A percentile compares a stretch with the other conserved stretches of the same genome.
phyloP scores from a whole-genome alignment of 2,329 filamentous ascomycete species.

The Parascedosporium putredinis region DNA sequence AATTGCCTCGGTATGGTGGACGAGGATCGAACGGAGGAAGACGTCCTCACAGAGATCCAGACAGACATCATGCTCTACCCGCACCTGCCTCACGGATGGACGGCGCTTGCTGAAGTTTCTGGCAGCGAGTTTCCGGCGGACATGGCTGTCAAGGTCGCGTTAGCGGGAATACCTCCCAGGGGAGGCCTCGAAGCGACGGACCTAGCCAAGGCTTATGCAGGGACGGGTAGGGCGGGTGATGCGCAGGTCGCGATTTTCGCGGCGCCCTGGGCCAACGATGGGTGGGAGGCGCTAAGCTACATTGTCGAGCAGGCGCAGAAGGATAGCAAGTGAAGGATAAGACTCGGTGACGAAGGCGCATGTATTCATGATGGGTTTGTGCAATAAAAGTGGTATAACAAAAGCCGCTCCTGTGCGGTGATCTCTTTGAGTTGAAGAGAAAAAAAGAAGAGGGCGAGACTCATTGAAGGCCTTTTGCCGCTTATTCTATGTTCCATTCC shows the following conservation, averaged over 20 bases:
- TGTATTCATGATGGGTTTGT: no score
- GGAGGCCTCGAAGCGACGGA: slow-evolving; percentile 59
- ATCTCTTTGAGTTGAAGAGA: no score
- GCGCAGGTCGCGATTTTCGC: slow-evolving; percentile 68
- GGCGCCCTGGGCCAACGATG: slow-evolving; percentile 64
- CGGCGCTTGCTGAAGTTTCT: slow-evolving; percentile 53
- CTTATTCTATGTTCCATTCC: no score
- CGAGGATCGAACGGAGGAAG: slow-evolving; percentile 35
- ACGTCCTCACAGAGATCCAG: slow-evolving; percentile 55
- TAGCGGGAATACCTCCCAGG: slow-evolving; percentile 60
- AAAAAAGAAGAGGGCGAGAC: no score
- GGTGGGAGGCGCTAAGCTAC: slow-evolving; percentile 50
- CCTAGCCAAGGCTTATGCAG: slow-evolving; percentile 62
- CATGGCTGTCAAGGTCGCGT: slow-evolving; percentile 63
- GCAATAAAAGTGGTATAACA: no score
- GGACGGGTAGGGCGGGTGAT: slow-evolving; percentile 60
- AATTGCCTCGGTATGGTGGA: slow-evolving; percentile 59
- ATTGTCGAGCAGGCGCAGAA: slow-evolving; percentile 18
- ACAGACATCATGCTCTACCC: slow-evolving; percentile 74
- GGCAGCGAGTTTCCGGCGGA: slow-evolving; percentile 49
- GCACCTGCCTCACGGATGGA: slow-evolving; percentile 71
- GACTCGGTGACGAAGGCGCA: no score
- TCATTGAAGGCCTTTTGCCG: no score
- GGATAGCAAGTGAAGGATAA: no score
- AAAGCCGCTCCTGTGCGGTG: no score